Conservation (phyloP, 2,329 filamentous ascomycete species). For the Aureobasidium leucospermi region DNA sequence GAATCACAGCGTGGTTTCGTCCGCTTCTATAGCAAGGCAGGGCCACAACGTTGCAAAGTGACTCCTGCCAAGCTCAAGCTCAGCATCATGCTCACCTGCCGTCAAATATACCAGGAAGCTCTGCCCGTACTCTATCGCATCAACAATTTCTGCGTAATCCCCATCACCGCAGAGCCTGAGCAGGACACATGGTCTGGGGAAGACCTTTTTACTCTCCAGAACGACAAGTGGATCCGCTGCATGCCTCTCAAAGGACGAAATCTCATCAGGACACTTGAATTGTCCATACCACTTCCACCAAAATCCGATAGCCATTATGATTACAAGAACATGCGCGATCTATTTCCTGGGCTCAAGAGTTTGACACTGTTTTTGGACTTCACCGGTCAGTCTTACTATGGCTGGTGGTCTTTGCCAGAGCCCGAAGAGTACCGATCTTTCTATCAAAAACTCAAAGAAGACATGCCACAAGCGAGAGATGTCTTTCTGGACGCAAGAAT, state of each 20-base stretch:
- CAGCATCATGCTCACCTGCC: constrained; percentile 1
- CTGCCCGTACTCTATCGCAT: constrained; percentile 3
- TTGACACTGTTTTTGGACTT: background rate
- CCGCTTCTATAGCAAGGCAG: background rate
- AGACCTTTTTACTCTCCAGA: background rate
- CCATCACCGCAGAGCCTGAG: background rate
- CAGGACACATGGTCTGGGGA: background rate
- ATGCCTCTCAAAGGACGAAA: constrained; percentile 4
- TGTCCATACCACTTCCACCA: background rate
- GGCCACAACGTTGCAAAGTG: background rate
- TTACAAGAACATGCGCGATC: background rate
- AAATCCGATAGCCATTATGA: background rate
- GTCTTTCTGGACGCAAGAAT: background rate
- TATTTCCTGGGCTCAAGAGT: background rate
- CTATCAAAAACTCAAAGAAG: background rate
- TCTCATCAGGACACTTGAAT: background rate
- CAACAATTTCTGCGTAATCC: background rate
- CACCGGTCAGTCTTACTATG: background rate
- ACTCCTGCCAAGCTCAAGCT: background rate
- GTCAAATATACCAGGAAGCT: background rate
- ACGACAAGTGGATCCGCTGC: background rate
- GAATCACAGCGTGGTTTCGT: background rate
- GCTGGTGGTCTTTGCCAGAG: background rate
- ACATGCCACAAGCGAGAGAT: background rate
- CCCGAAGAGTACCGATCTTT: background rate